Evolutionary conservation across 148 eudicot species (phyloP).

Genomic region (Rhododendron ovatum): DNA sequence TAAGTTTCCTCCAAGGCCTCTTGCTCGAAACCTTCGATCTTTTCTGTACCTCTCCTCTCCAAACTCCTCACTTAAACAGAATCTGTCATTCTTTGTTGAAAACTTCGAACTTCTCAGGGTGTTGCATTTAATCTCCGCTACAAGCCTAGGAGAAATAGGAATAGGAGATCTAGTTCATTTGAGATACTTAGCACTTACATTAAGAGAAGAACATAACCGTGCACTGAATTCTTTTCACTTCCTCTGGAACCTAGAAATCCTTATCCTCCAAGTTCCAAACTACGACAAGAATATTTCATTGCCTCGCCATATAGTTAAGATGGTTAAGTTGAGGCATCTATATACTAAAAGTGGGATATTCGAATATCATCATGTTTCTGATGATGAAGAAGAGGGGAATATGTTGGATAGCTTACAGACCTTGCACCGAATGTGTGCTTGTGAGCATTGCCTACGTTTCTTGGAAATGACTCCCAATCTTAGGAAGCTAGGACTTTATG

Average conservation of each 20-base stretch:
- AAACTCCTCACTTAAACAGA: rapidly evolving
- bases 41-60: not conserved
- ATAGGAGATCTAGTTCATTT: not conserved
- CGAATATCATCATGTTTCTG: not conserved
- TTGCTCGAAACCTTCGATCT: not conserved
- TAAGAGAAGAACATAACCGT: not conserved
- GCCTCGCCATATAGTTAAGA: not conserved
- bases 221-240: no score
- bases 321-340: not conserved
- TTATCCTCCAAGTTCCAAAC: no score
- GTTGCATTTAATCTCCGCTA: not conserved
- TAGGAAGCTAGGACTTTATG: not conserved
- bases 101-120: not conserved
- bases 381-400: not conserved
- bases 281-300: not conserved
- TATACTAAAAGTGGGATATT: not conserved
- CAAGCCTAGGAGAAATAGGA: not conserved
- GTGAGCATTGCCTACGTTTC: not conserved
- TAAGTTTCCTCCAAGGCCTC: not conserved
- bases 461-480: not conserved
- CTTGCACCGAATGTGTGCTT: not conserved
- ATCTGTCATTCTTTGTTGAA: not conserved
- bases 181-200: not conserved
- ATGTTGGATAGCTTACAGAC: not conserved
- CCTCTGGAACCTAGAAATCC: not conserved